A percentile compares a stretch with the other conserved stretches of the same genome.
Conservation (phyloP, 768 basidiomycete genomes). For the Chalciporus sphaerocephalus region DNA sequence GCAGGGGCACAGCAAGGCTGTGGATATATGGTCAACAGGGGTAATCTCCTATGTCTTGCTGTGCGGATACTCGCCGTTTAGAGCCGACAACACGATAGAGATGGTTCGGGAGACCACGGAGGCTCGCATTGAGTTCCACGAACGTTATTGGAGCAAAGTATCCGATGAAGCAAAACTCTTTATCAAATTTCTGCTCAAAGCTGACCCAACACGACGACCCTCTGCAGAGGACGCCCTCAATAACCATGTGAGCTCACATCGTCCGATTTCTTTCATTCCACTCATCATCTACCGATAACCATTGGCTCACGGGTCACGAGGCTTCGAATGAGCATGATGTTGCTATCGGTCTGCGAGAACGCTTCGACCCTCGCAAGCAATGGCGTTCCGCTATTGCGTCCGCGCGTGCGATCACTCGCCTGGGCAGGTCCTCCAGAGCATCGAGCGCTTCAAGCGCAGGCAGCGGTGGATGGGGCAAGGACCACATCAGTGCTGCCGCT, state of each 20-base stretch:
- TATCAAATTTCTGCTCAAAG: constrained; percentile 63
- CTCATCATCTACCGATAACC: constrained; percentile 1
- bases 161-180: constrained; percentile 82
- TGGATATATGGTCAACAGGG: constrained; percentile 92
- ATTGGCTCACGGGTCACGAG: constrained; percentile 73
- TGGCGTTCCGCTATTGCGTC: constrained; percentile 70
- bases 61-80: constrained; percentile 94
- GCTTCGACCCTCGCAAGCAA: constrained; percentile 71
- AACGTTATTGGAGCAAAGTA: constrained; percentile 91
- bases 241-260: constrained; percentile 49
- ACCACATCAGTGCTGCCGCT: constrained; percentile 21
- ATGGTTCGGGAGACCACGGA: constrained; percentile 81
- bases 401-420: constrained; percentile 38
- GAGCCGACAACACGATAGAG: constrained; percentile 71
- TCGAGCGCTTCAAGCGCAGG: constrained; percentile 28
- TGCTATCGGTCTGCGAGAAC: constrained; percentile 63
- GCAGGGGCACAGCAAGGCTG: constrained; percentile 84
- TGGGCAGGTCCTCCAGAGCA: constrained; percentile 25
- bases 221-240: constrained; percentile 68
- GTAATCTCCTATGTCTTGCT: constrained; percentile 93
- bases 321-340: constrained; percentile 74
- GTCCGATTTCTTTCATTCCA: background rate
- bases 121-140: constrained; percentile 87
- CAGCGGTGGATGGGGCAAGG: constrained; percentile 37
- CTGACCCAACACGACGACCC: constrained; percentile 66